Base-by-base conservation (phyloP, 352 stramenopile species). In the Globisporangium orthogonon region DNA sequence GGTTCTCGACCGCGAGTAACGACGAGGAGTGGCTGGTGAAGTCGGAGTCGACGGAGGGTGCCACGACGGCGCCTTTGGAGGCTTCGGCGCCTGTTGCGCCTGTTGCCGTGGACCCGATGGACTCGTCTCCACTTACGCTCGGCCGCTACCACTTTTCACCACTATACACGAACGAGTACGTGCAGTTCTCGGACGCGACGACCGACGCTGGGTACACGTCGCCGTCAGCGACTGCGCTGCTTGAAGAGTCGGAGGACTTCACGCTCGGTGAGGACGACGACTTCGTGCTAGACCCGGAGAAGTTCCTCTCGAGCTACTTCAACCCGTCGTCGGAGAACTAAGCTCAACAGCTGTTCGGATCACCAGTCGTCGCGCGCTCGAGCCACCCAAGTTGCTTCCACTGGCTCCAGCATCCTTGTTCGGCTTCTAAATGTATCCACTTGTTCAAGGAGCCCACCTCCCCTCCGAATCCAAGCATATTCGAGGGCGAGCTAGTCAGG, bases 291-390 rank as follows among this genome's bases (percentile, higher is more conserved):
- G 83, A 94, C 66, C 83, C 83, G 2, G 79, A 94, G 61, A 91
- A 91, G 60, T 94, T 94, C 53, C 72, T 94, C 23, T 89, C 83
- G 58, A 89, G 76, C 74, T 94, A 94, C 72, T 87, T 94, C 52
- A 71, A 67, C 41, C 76, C 79, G 11, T 43, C 62, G 39, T 50
- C 41, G 29, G 35, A 37, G 23, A 55, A 60, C 37, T 64, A 56
- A 48, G 37, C n/a, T 4, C n/a, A 4, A 9, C 10, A 9, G 33
- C 33, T 11, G 33, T 37, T 11, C 33, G 33, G 33, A 37, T 52
- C 10, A 28, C 52, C 40, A 18, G 13, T 10, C 35, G 11, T 40
- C 23, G 17, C 23, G 23, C 23, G 23, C 23, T 23, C 23, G 23
- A 23, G 23, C 23, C 23, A 23, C 23, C 23, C 23, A 23, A 23